Evolutionary conservation across 1,284 basidiomycete species (phyloP).

Genomic region (Sporisorium reilianum): DNA sequence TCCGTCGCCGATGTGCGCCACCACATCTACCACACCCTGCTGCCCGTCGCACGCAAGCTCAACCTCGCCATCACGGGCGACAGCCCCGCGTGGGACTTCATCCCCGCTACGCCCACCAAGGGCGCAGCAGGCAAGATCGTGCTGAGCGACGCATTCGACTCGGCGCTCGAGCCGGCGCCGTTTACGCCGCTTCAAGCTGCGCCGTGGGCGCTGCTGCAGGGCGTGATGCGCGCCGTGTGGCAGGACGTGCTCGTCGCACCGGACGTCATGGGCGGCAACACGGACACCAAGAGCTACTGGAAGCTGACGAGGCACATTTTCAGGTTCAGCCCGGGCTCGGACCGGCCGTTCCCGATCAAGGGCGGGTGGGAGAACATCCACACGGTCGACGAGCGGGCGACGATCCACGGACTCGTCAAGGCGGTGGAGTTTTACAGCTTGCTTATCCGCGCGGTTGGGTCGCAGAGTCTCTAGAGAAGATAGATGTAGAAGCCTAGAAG

Average conservation of each 20-base stretch:
- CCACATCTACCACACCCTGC: slow-evolving; percentile 72
- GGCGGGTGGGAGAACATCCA: slow-evolving; percentile 71
- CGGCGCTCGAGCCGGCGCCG: slow-evolving; percentile 75
- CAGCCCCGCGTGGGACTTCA: slow-evolving; percentile 19
- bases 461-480: slow-evolving; percentile 13
- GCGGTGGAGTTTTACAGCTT: slow-evolving; percentile 72
- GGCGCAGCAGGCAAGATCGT: slow-evolving; percentile 23
- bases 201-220: slow-evolving; percentile 73
- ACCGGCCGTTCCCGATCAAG: slow-evolving; percentile 36
- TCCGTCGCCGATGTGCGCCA: slow-evolving; percentile 72
- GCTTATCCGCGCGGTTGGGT: slow-evolving; percentile 70
- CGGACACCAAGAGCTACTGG: slow-evolving; percentile 75
- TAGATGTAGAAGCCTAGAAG: background rate
- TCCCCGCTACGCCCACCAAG: background rate
- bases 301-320: slow-evolving; percentile 74
- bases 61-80: slow-evolving; percentile 73
- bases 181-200: slow-evolving; percentile 71
- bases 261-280: slow-evolving; percentile 73
- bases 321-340: slow-evolving; percentile 71
- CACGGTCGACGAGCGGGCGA: slow-evolving; percentile 76
- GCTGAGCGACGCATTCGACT: slow-evolving; percentile 70
- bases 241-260: slow-evolving; percentile 72
- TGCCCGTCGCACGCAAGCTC: slow-evolving; percentile 71
- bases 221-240: slow-evolving; percentile 72
- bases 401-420: slow-evolving; percentile 70